Conservation (phyloP, 2,329 filamentous ascomycete genomes). For the Colletotrichum lini region DNA sequence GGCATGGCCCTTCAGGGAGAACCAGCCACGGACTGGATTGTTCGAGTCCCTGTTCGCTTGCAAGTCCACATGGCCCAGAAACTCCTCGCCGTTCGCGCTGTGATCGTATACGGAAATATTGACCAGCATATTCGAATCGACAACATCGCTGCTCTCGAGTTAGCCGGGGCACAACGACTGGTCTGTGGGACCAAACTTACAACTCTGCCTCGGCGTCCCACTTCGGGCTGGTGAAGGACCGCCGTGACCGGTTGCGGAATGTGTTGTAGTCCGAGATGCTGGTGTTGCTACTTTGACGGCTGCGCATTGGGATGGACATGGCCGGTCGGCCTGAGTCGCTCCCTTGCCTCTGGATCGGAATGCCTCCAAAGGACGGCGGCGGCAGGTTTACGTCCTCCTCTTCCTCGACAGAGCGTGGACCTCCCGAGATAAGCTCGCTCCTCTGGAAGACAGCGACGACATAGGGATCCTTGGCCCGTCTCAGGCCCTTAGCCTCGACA, state of each 20-base stretch:
- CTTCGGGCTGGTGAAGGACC: slow-evolving; percentile 83
- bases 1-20: slow-evolving; percentile 80
- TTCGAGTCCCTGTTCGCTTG: slow-evolving; percentile 77
- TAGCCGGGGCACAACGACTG: not conserved
- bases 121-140: slow-evolving; percentile 90
- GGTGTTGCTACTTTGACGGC: slow-evolving; percentile 95
- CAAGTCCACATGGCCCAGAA: slow-evolving; percentile 91
- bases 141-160: slow-evolving; percentile 79
- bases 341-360: slow-evolving; percentile 77
- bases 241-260: slow-evolving; percentile 71
- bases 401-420: slow-evolving; percentile 76
- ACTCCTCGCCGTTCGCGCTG: slow-evolving; percentile 84
- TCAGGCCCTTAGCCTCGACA: slow-evolving; percentile 84
- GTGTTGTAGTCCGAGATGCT: slow-evolving; percentile 79
- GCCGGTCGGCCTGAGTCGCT: slow-evolving; percentile 85
- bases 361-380: slow-evolving; percentile 66
- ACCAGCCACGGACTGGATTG: slow-evolving; percentile 86
- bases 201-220: slow-evolving; percentile 98
- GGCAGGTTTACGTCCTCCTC: slow-evolving; percentile 67
- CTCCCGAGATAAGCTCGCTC: slow-evolving; percentile 94
- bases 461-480: slow-evolving; percentile 89
- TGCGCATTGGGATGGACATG: slow-evolving; percentile 97
- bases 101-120: slow-evolving; percentile 96
- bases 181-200: slow-evolving; percentile 69
- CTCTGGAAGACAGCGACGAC: slow-evolving; percentile 97